These are phyloP conservation scores for Asterophora lycoperdoides DNA, from an alignment of 768 basidiomycete genomes.

Conservation along the genomic window DNA sequence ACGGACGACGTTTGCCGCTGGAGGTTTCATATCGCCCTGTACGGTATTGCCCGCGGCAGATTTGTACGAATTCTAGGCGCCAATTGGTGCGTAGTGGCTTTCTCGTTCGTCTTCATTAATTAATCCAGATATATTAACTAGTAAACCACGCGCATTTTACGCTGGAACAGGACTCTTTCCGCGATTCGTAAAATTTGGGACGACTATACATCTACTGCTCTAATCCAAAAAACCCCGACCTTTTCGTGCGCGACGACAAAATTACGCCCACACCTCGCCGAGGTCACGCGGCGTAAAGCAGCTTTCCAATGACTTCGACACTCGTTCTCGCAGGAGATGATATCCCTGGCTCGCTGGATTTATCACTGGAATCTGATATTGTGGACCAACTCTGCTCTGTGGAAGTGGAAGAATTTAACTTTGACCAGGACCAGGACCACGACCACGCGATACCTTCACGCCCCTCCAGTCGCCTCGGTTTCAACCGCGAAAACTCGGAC, in stretches of 20 bases:
- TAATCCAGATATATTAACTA: neutral
- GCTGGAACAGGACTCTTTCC: neutral
- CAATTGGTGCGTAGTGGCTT: constrained; percentile 2
- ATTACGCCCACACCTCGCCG: constrained; percentile 1
- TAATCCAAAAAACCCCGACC: neutral
- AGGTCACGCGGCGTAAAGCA: constrained; percentile 7
- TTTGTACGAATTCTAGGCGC: neutral
- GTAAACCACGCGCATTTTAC: neutral
- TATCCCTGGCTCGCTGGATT: neutral
- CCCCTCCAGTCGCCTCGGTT: constrained; percentile 47
- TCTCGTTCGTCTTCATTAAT: neutral
- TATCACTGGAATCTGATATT: constrained; percentile 21
- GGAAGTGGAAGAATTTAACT: constrained; percentile 7
- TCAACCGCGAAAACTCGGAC: constrained; percentile 24
- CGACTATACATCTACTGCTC: neutral
- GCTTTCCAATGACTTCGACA: constrained; percentile 2
- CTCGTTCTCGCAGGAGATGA: neutral
- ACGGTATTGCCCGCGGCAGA: neutral
- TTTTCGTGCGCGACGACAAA: constrained; percentile 1
- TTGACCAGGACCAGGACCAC: constrained; percentile 13
- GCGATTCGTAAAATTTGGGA: neutral
- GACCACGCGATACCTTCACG: constrained; percentile 35
- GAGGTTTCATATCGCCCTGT: neutral
- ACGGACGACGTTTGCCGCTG: neutral
- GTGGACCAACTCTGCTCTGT: constrained; percentile 16